Conservation (phyloP, 768 basidiomycete genomes). For the Mycena floridula region DNA sequence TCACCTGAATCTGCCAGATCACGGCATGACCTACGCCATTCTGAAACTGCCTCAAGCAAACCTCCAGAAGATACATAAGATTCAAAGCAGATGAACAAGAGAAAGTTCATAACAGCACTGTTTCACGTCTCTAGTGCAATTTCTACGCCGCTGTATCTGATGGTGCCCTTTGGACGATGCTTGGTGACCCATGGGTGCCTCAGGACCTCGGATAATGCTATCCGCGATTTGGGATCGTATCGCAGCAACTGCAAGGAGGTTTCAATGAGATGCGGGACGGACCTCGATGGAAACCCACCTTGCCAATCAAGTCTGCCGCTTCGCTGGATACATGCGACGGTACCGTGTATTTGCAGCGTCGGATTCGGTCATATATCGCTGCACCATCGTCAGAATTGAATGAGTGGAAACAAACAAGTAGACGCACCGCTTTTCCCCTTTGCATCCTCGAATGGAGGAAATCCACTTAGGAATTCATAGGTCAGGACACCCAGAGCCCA, state of each 20-base stretch:
- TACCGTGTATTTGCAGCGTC: slow-evolving; percentile 48
- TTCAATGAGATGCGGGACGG: not conserved
- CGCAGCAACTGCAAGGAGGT: slow-evolving; percentile 64
- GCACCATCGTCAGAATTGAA: not conserved
- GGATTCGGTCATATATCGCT: slow-evolving; percentile 67
- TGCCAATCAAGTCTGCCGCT: slow-evolving; percentile 40
- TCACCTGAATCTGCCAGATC: too few relatives aligned
- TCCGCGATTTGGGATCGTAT: slow-evolving; percentile 70
- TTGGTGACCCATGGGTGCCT: slow-evolving; percentile 85
- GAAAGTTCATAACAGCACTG: too few relatives aligned
- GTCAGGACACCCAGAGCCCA: slow-evolving; percentile 31
- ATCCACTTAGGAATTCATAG: slow-evolving; percentile 59
- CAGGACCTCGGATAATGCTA: slow-evolving; percentile 70
- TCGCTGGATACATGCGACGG: slow-evolving; percentile 34
- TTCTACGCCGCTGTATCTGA: too few relatives aligned
- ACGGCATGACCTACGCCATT: too few relatives aligned
- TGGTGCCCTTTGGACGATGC: slow-evolving; percentile 49
- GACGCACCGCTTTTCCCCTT: slow-evolving; percentile 45
- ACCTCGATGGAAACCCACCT: slow-evolving; percentile 18
- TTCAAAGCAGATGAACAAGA: too few relatives aligned
- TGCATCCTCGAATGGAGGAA: slow-evolving; percentile 70
- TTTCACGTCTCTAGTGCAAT: too few relatives aligned
- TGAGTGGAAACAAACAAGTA: not conserved
- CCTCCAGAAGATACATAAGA: too few relatives aligned
- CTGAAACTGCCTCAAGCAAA: too few relatives aligned